Percentiles rank a stretch among this genome's conserved stretches.
Conservation (phyloP, 2,329 filamentous ascomycete species). For the Ophiostoma sp. region DNA sequence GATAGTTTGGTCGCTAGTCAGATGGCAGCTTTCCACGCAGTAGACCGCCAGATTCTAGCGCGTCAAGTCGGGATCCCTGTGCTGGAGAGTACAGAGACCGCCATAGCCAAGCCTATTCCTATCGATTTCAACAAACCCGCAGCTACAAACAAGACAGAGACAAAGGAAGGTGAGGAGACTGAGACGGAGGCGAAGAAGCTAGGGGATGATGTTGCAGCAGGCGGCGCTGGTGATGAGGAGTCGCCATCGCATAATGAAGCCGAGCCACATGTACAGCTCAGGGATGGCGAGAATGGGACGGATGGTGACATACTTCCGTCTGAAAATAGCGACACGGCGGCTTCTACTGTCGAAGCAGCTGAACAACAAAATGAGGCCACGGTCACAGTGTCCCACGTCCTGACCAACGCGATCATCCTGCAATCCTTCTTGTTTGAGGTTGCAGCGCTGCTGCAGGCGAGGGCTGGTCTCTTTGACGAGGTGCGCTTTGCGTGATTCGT, state of each 20-base stretch:
- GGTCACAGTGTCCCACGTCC: constrained; percentile 67
- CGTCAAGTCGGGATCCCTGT: constrained; percentile 48
- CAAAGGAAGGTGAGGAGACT: neutral
- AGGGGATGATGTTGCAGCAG: neutral
- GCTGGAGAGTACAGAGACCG: neutral
- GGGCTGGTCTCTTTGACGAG: constrained; percentile 71
- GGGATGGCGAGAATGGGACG: constrained; percentile 16
- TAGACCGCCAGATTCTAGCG: constrained; percentile 57
- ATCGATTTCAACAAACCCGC: neutral
- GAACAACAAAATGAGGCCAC: constrained; percentile 34
- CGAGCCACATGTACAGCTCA: neutral
- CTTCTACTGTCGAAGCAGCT: constrained; percentile 5
- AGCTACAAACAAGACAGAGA: neutral
- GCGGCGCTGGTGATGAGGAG: neutral
- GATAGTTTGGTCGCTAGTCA: constrained; percentile 44
- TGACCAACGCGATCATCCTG: constrained; percentile 73
- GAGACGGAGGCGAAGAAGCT: neutral
- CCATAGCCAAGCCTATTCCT: constrained; percentile 4
- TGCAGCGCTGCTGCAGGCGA: constrained; percentile 66
- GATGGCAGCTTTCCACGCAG: constrained; percentile 55
- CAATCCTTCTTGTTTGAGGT: constrained; percentile 77
- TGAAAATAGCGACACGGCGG: constrained; percentile 24
- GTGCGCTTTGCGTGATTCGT: constrained; percentile 52
- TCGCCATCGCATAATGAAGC: neutral
- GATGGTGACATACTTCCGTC: constrained; percentile 20